These are phyloP conservation scores for Erodium moschatum DNA, from an alignment of 441 rosid genomes.

Conservation along the genomic window DNA sequence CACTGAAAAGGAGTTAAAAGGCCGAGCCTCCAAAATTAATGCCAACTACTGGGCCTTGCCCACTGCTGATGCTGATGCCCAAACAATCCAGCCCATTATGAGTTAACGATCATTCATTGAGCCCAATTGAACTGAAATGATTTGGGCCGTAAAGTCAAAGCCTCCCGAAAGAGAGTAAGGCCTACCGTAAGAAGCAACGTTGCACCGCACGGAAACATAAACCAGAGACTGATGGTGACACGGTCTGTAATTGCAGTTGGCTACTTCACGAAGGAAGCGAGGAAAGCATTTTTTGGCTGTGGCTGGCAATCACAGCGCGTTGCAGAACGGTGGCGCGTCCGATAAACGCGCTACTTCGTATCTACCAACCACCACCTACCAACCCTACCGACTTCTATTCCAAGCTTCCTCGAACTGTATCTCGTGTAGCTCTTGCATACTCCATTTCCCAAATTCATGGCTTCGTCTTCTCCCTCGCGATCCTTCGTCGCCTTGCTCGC, in stretches of 20 bases:
- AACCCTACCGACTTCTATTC: neutral
- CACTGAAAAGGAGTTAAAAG: too few relatives aligned
- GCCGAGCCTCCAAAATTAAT: too few relatives aligned
- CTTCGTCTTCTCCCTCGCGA: constrained; percentile 26
- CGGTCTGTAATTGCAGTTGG: constrained; percentile 3
- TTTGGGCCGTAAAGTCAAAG: neutral
- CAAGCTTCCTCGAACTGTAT: neutral
- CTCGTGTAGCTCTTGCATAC: neutral
- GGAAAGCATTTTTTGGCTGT: neutral
- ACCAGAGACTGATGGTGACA: constrained; percentile 3
- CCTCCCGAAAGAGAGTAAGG: neutral
- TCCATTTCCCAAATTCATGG: constrained; percentile 26
- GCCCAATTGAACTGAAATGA: neutral
- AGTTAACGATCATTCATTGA: neutral
- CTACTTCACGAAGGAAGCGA: neutral
- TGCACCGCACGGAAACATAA: constrained; percentile 4
- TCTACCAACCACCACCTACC: neutral
- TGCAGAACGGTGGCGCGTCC: neutral
- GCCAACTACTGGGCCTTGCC: too few relatives aligned
- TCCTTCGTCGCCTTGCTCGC: constrained; percentile 16
- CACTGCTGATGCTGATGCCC: too few relatives aligned
- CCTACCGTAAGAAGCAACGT: neutral
- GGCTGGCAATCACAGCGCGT: neutral
- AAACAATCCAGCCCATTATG: neutral
- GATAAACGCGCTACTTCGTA: constrained; percentile 3